Conservation (phyloP, 768 basidiomycete species). For the Pulveroboletus sp. region DNA sequence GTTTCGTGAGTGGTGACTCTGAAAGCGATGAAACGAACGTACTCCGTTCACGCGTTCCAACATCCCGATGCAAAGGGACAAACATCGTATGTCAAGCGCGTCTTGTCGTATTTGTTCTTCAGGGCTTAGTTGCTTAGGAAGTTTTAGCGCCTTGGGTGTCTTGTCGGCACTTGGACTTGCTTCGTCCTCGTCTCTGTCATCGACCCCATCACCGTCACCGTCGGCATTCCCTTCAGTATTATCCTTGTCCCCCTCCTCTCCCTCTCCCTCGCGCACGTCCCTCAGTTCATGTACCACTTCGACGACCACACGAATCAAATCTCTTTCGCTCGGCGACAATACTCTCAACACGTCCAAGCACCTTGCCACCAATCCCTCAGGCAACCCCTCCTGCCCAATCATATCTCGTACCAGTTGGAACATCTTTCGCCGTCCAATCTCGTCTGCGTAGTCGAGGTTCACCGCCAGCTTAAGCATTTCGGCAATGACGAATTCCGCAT, state of each 20-base stretch:
- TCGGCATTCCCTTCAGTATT: conserved; percentile 5
- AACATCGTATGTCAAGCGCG: conserved; percentile 68
- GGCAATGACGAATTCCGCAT: conserved; percentile 61
- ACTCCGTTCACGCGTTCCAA: conserved; percentile 86
- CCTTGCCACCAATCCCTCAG: conserved; percentile 62
- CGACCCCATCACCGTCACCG: conserved; percentile 32
- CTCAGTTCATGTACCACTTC: conserved; percentile 84
- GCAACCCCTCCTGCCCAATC: conserved; percentile 69
- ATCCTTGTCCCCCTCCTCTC: conserved; percentile 36
- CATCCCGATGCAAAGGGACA: conserved; percentile 77
- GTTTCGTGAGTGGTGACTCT: neutral
- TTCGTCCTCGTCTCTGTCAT: conserved; percentile 4
- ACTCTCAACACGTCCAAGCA: conserved; percentile 83
- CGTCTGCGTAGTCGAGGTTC: conserved; percentile 87
- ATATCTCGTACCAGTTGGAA: conserved; percentile 83
- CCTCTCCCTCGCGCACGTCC: conserved; percentile 36
- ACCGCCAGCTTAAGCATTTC: conserved; percentile 81
- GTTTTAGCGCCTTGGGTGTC: conserved; percentile 17
- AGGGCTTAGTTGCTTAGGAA: conserved; percentile 44
- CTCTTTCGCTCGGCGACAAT: conserved; percentile 71
- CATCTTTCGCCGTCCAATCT: conserved; percentile 87
- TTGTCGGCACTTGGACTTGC: neutral
- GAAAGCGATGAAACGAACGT: conserved; percentile 23
- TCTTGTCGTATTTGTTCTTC: conserved; percentile 61
- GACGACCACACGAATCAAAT: conserved; percentile 85